These are phyloP conservation scores for Saitozyma podzolica DNA, from an alignment of 768 basidiomycete species.

Conservation along the genomic window DNA sequence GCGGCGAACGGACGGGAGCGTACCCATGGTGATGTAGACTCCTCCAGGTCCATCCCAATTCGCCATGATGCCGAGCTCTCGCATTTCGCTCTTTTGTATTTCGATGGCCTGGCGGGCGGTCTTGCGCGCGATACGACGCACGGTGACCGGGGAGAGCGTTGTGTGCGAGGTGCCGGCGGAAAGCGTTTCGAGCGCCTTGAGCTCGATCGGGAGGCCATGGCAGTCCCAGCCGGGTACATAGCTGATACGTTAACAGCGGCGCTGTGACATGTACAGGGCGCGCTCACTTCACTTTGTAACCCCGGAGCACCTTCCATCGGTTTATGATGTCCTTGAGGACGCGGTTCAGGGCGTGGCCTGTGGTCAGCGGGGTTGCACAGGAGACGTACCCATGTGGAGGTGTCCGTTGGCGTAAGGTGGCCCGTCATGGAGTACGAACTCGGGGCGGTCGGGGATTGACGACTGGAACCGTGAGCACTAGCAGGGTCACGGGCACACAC, in stretches of 20 bases:
- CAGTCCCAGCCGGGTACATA: constrained; percentile 98
- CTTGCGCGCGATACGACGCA: constrained; percentile 69
- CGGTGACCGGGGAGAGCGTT: constrained; percentile 61
- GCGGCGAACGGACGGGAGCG: constrained; percentile 11
- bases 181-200: constrained; percentile 79
- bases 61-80: constrained; percentile 83
- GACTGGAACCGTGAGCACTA: not conserved
- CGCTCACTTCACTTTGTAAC: constrained; percentile 72
- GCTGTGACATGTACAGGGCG: constrained; percentile 41
- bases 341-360: constrained; percentile 95
- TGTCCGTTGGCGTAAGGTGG: constrained; percentile 97
- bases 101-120: constrained; percentile 74
- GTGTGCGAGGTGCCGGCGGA: constrained; percentile 59
- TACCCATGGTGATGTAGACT: constrained; percentile 83
- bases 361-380: not conserved
- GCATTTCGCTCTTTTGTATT: constrained; percentile 76
- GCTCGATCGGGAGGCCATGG: constrained; percentile 95
- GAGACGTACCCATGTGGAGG: constrained; percentile 78
- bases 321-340: constrained; percentile 94
- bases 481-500: constrained; percentile 30
- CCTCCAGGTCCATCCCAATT: constrained; percentile 67
- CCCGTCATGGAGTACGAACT: constrained; percentile 87
- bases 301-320: constrained; percentile 76
- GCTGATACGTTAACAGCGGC: constrained; percentile 55
- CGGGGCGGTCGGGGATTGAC: not conserved